These are phyloP conservation scores for Hanseniaspora lachancei DNA, from an alignment of 805 yeast genomes.

Conservation along the genomic window DNA sequence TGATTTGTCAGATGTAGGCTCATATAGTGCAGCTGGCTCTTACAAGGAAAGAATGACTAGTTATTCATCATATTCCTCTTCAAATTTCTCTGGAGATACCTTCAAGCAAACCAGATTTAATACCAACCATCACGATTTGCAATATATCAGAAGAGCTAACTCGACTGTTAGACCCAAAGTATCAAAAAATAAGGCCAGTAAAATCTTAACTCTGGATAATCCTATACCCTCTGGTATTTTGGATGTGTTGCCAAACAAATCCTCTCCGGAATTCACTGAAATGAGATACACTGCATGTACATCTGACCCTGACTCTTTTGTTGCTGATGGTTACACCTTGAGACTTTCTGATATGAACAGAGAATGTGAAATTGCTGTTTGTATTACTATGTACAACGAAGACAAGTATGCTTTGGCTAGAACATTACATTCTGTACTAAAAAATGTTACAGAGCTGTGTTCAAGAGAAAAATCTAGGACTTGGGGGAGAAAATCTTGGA, in stretches of 20 bases:
- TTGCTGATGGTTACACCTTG: slow-evolving; percentile 65
- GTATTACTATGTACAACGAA: slow-evolving; percentile 96
- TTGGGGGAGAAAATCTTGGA: slow-evolving; percentile 98
- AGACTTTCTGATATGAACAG: slow-evolving; percentile 78
- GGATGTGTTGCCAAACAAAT: slow-evolving; percentile 73
- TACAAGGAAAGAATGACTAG: slow-evolving; percentile 19
- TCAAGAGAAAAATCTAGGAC: slow-evolving; percentile 66
- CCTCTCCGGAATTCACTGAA: slow-evolving; percentile 82
- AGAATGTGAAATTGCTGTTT: slow-evolving; percentile 81
- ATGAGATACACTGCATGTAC: slow-evolving; percentile 98
- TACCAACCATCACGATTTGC: slow-evolving; percentile 27
- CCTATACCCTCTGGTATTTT: slow-evolving; percentile 85
- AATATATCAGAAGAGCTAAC: slow-evolving; percentile 41
- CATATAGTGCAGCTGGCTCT: slow-evolving; percentile 15
- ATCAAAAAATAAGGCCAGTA: slow-evolving; percentile 59
- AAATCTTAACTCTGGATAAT: slow-evolving; percentile 66
- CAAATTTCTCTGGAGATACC: slow-evolving; percentile 25
- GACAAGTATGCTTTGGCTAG: slow-evolving; percentile 80
- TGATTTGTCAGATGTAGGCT: slow-evolving; percentile 13
- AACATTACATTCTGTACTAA: slow-evolving; percentile 89
- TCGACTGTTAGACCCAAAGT: slow-evolving; percentile 57
- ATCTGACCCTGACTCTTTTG: slow-evolving; percentile 77
- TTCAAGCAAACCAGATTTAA: slow-evolving; percentile 28
- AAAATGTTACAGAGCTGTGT: slow-evolving; percentile 76
- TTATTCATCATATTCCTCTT: slow-evolving; percentile 16